phyloP scores from a whole-genome alignment of 805 yeast species.

The Teunomyces aglyptinius region DNA sequence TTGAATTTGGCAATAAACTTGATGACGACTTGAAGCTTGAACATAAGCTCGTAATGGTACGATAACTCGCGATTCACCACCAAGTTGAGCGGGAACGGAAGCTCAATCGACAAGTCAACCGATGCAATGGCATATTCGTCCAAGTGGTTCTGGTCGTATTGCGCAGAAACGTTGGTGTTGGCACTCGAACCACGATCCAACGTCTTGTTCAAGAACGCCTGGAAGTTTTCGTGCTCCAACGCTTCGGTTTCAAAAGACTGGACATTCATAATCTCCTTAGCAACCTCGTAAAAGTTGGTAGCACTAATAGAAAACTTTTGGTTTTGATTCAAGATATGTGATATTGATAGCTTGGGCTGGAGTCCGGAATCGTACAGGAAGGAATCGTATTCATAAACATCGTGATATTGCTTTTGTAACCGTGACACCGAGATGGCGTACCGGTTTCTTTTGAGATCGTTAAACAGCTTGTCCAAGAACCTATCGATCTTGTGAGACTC shows the following conservation, averaged over 20 bases:
- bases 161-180: background rate
- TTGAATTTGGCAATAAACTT: slow-evolving; percentile 59
- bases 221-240: slow-evolving; percentile 40
- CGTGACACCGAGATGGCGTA: slow-evolving; percentile 28
- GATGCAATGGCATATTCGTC: slow-evolving; percentile 46
- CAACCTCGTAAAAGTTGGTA: slow-evolving; percentile 43
- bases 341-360: slow-evolving; percentile 62
- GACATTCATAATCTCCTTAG: slow-evolving; percentile 50
- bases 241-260: slow-evolving; percentile 37
- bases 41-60: slow-evolving; percentile 75
- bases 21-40: slow-evolving; percentile 66
- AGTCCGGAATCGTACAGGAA: slow-evolving; percentile 29
- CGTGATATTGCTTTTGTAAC: slow-evolving; percentile 23
- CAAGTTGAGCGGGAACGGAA: slow-evolving; percentile 87
- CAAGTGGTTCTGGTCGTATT: slow-evolving; percentile 11
- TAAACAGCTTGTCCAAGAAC: slow-evolving; percentile 49
- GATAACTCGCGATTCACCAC: slow-evolving; percentile 68
- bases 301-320: slow-evolving; percentile 42
- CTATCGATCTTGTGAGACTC: slow-evolving; percentile 50
- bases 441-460: slow-evolving; percentile 51
- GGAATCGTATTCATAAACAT: slow-evolving; percentile 9
- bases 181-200: slow-evolving; percentile 21
- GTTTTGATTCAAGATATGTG: slow-evolving; percentile 54
- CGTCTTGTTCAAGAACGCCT: slow-evolving; percentile 45
- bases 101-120: slow-evolving; percentile 52